phyloP scores from a whole-genome alignment of 2,329 filamentous ascomycete species.

The Fusarium sp. region DNA sequence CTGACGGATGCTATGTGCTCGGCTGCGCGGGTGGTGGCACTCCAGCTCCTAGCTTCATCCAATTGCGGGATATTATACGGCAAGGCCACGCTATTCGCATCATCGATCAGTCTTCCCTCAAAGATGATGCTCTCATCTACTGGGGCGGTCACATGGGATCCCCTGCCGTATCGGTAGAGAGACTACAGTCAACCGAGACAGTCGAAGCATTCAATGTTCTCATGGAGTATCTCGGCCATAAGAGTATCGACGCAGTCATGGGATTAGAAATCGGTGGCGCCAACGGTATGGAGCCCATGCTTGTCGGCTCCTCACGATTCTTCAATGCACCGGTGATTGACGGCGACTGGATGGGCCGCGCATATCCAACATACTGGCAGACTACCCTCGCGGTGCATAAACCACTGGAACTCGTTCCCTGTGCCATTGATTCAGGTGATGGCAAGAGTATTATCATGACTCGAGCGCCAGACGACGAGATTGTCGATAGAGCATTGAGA shows the following conservation, averaged over 20 bases:
- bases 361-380: slow-evolving; percentile 25
- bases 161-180: slow-evolving; percentile 15
- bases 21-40: not conserved
- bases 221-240: not conserved
- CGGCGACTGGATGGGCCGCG: slow-evolving; percentile 26
- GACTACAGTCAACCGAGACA: not conserved
- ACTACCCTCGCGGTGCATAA: slow-evolving; percentile 1
- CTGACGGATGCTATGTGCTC: not conserved
- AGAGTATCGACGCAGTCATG: slow-evolving; percentile 4
- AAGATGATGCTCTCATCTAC: not conserved
- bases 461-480: not conserved
- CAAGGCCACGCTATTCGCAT: not conserved
- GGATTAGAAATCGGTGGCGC: slow-evolving; percentile 26
- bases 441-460: slow-evolving; percentile 8
- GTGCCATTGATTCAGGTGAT: not conserved
- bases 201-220: not conserved
- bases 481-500: not conserved
- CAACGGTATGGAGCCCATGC: slow-evolving; percentile 13
- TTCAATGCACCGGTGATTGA: slow-evolving; percentile 10
- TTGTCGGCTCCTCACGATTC: not conserved
- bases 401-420: not conserved
- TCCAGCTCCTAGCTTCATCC: not conserved
- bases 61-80: not conserved
- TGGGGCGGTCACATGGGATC: slow-evolving; percentile 17
- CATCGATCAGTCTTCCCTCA: not conserved